Conservation (phyloP, 305 asterid genomes). For the Coffea humblotiana region DNA sequence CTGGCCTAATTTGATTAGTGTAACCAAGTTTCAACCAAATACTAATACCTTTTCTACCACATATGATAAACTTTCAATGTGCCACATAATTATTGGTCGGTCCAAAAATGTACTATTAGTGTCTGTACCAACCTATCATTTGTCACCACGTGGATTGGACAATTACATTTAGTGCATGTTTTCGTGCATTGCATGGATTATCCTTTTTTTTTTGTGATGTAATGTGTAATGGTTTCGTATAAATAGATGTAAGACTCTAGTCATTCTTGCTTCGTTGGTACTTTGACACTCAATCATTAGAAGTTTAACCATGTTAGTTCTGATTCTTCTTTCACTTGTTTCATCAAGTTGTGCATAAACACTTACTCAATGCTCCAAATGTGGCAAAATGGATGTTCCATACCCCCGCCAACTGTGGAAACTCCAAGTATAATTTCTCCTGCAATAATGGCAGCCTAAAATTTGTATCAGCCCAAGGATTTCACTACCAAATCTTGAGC, state of each 20-base stretch:
- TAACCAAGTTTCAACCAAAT: not conserved
- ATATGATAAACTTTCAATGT: not conserved
- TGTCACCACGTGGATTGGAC: not conserved
- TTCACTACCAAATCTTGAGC: constrained; percentile 37
- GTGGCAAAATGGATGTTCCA: constrained; percentile 39
- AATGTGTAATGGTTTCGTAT: not conserved
- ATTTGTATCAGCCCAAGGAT: constrained; percentile 27
- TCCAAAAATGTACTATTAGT: not conserved
- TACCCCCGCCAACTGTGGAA: constrained; percentile 42
- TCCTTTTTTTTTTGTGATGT: no score
- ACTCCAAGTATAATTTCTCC: constrained; percentile 28
- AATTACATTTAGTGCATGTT: not conserved
- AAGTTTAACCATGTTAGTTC: constrained; percentile 16
- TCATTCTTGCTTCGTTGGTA: constrained; percentile 6
- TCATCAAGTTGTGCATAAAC: constrained; percentile 17
- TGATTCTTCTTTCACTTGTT: constrained; percentile 22
- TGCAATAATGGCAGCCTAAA: constrained; percentile 28
- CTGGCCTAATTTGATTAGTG: no score
- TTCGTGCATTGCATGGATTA: not conserved
- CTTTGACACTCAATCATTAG: no score
- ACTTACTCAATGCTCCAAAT: constrained; percentile 33
- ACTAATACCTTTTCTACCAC: not conserved
- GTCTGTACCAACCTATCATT: not conserved
- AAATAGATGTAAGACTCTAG: constrained; percentile 16
- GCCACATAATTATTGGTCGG: not conserved